Evolutionary conservation across 768 basidiomycete genomes (phyloP).

Genomic region (Rubroboletus satanas): DNA sequence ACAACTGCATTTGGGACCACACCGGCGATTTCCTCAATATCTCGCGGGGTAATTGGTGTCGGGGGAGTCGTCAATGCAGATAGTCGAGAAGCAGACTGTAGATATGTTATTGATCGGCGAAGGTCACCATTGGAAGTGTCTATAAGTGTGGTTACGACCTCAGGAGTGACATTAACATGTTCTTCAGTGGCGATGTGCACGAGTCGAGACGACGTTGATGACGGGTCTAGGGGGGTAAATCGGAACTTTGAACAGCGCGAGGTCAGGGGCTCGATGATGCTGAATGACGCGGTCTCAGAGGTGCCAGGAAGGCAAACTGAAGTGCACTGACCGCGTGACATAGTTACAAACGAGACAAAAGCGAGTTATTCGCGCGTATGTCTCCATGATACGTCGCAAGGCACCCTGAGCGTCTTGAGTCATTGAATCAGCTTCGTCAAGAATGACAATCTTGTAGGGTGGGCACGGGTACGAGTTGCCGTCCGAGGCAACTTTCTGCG

Average conservation of each 20-base stretch:
- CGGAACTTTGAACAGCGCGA: conserved; percentile 99
- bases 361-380: conserved; percentile 92
- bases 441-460: conserved; percentile 97
- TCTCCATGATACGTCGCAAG: conserved; percentile 98
- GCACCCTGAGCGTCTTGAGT: conserved; percentile 99
- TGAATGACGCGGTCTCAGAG: conserved; percentile 30
- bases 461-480: conserved; percentile 90
- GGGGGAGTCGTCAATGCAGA: conserved; percentile 72
- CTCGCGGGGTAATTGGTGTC: conserved; percentile 64
- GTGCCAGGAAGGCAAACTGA: background rate
- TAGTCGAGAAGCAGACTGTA: conserved; percentile 91
- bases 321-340: conserved; percentile 77
- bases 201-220: conserved; percentile 72
- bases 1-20: conserved; percentile 81
- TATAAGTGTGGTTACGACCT: conserved; percentile 72
- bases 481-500: conserved; percentile 68
- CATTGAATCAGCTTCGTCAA: conserved; percentile 99
- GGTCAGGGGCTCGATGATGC: conserved; percentile 97
- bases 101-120: conserved; percentile 93
- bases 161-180: conserved; percentile 50
- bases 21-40: conserved; percentile 96
- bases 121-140: conserved; percentile 86
- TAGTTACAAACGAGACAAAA: conserved; percentile 99
- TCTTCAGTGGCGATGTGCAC: conserved; percentile 78
- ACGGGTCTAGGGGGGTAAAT: conserved; percentile 85